Evolutionary conservation across 257 asterid species (phyloP).

Genomic region (Solanum pimpinellifolium): DNA sequence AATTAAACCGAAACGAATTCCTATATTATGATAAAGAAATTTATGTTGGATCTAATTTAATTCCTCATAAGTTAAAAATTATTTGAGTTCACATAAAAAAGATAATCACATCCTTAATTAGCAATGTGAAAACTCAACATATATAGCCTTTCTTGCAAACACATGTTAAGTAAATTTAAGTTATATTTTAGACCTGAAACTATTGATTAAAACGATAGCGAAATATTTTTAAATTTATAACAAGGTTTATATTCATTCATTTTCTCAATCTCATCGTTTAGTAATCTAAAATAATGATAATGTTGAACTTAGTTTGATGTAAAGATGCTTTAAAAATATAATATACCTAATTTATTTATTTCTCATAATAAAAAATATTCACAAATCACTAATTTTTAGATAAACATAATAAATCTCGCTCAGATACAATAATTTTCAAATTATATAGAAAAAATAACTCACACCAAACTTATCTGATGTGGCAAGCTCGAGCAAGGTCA

Average conservation of each 20-base stretch:
- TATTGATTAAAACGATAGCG: not conserved
- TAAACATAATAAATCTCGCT: fast-evolving
- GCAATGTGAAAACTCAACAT: not conserved
- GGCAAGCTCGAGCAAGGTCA: too few relatives aligned
- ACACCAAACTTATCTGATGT: fast-evolving
- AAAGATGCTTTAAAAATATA: too few relatives aligned
- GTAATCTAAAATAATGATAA: not conserved
- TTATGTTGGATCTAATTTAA: not conserved
- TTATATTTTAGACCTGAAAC: not conserved
- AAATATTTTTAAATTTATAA: not conserved
- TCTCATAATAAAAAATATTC: fast-evolving
- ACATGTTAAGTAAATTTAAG: not conserved
- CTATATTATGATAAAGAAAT: not conserved
- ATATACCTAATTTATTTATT: too few relatives aligned
- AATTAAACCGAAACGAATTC: too few relatives aligned
- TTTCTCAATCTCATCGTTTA: not conserved
- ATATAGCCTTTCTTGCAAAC: not conserved
- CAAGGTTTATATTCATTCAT: not conserved
- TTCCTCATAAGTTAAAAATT: not conserved
- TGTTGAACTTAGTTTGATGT: not conserved
- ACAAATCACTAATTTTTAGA: fast-evolving
- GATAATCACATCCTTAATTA: not conserved
- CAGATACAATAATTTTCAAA: fast-evolving
- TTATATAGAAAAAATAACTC: too few relatives aligned
- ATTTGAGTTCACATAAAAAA: not conserved